phyloP scores from a whole-genome alignment of 805 yeast species.

The Zygoascus biomembranicola region DNA sequence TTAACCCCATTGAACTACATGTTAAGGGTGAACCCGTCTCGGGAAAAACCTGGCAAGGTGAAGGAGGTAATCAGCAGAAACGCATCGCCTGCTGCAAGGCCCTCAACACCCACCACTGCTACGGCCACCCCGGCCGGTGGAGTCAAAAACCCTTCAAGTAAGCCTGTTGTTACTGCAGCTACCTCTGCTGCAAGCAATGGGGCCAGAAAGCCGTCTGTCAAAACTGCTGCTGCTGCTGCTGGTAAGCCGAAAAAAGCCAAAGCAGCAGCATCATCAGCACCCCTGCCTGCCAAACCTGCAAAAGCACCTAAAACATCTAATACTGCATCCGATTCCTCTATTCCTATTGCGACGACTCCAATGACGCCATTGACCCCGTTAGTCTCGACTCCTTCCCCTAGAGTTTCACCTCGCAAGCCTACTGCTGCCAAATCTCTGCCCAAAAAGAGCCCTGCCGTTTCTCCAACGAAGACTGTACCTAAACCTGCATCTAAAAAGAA shows the following conservation, averaged over 20 bases:
- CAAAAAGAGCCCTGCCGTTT: neutral
- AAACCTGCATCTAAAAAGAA: neutral
- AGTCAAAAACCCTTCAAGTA: neutral
- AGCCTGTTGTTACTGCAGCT: neutral
- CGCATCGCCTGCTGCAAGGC: neutral
- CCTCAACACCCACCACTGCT: neutral
- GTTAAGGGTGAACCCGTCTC: constrained; percentile 14
- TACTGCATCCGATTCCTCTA: neutral
- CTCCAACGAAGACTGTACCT: neutral
- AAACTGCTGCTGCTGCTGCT: neutral
- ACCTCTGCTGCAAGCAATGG: neutral
- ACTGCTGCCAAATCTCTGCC: neutral
- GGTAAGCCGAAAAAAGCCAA: neutral
- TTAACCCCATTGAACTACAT: constrained; percentile 19
- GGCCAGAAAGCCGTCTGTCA: neutral
- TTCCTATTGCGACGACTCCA: neutral
- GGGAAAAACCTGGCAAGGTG: constrained; percentile 13
- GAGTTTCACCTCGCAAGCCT: neutral
- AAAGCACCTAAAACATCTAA: neutral
- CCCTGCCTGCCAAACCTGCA: neutral
- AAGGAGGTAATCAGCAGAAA: neutral
- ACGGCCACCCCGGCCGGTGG: neutral
- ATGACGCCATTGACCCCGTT: neutral
- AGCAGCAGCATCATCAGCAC: neutral
- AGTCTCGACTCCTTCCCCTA: neutral